Base-by-base conservation (phyloP, 805 yeast genomes). In the Ogataea paraovalis region DNA sequence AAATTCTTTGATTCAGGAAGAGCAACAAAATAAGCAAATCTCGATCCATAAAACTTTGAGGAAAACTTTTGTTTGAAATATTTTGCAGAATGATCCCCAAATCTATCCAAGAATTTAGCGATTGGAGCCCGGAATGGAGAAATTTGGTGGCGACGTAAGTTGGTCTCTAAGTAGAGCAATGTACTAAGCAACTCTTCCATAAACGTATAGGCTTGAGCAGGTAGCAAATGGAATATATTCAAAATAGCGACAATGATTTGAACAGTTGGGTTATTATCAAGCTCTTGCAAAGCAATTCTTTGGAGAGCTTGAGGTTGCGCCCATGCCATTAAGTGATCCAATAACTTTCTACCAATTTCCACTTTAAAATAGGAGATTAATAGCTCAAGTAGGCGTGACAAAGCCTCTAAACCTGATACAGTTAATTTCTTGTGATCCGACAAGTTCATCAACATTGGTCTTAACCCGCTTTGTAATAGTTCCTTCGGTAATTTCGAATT, bases 271-370 rank as follows among this genome's bases (percentile, higher is more conserved):
- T 91, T 91, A 54, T 81, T 84, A 28, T 80, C 85, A 47, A 95
- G 75, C 49, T 87, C 96, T 55, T 84, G 88, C 4, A 84, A 83
- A 0, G 97, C 83, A 39, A 87, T 78, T 52, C 82, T 80, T 47
- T 89, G 82, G 36, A 95, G 66, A 1, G 87, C 79, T 25, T 79
- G 78, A 2, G 94, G 88, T 57, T 87, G 91, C 0, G 97, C 96
- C 96, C 97, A 91, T 0, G 97, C 96, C 78, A 84, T 85, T 54
- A 94, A 72, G 66, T 94, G 99, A 61, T 94, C 98, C 28, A 95
- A 74, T 44, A 94, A 69, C 59, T 94, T 94, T 43, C 90, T 78
- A 28, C 99, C 99, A 55, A 94, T 92, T 64, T 94, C 99, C 18
- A 95, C 97, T 63, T 95, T 86, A 74, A 94, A 94, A 60, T 94